These are phyloP conservation scores for Phaseolus coccineus DNA, from an alignment of 331 rosid genomes.

Conservation along the genomic window DNA sequence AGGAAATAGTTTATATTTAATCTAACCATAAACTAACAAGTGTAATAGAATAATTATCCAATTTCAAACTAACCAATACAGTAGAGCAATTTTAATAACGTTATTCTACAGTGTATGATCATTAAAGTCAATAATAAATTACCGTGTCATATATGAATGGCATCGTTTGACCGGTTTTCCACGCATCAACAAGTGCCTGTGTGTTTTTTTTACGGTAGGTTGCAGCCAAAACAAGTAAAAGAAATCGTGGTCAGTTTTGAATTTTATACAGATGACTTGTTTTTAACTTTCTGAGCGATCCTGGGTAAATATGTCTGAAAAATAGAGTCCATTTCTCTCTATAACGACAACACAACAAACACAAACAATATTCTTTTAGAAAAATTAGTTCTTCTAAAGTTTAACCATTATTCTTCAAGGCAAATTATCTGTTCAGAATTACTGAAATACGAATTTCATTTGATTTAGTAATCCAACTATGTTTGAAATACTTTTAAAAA, in stretches of 20 bases:
- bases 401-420: background rate
- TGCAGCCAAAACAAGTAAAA: constrained; percentile 20
- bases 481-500: background rate
- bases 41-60: no score
- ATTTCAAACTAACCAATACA: no score
- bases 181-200: constrained; percentile 89
- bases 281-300: constrained; percentile 18
- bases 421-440: background rate
- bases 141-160: constrained; percentile 95
- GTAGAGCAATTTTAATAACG: no score
- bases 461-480: background rate
- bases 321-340: constrained; percentile 25
- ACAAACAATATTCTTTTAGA: background rate
- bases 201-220: background rate
- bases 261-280: constrained; percentile 25
- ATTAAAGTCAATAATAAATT: constrained; percentile 1
- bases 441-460: background rate
- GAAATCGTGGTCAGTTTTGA: constrained; percentile 44
- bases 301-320: constrained; percentile 13
- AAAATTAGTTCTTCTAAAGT: constrained; percentile 3
- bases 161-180: constrained; percentile 80
- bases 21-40: no score
- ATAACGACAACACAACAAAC: background rate
- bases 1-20: no score
- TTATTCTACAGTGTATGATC: background rate